Base-by-base conservation (phyloP, 495 filamentous ascomycete genomes). In the Hypoxylon perforatum region DNA sequence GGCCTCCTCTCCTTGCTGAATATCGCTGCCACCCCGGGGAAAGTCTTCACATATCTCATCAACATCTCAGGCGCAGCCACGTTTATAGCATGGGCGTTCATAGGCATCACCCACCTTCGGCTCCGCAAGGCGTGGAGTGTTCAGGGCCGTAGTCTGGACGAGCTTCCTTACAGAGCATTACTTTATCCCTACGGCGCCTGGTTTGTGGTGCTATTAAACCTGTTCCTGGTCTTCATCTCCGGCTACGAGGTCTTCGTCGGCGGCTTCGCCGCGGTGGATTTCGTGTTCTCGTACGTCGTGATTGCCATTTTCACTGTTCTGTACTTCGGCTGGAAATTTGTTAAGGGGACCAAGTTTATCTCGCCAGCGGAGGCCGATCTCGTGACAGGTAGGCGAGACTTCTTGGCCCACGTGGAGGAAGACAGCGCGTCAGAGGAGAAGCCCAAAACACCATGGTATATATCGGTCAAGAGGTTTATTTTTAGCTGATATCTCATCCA, bases 121-220 rank as follows among this genome's bases (percentile, higher is more conserved):
- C 50, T 86, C 83, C 0, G 91, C 88, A 73, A 89, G 14, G 91
- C 90, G 0, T 91, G 88, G 12, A 83, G 80, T 1, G 68, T 87
- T 14, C 75, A 79, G 3, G 84, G 82, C 0, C 85, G 83, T 50
- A 80, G 79, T 1, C 77, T 87, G 12, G 78, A 84, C 22, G 82
- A 83, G 3, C 74, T 91, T 3, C 82, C 86, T 21, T 90, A 85
- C 78, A 83, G 83, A 44, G 82, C 85, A 3, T 77, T 82, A 14
- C 76, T 84, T 22, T 86, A 88, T 68, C 88, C 88, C n/a, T 89
- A 83, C 68, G 81, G 81, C 9, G 86, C 87, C 2, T 91, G 82
- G 81, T 76, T 84, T 33, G 80, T 86, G 54, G 76, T 85, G 55
- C 17, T 81, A 53, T 78, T 81, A 60, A 85, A 86, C 56, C 78